Percentiles rank a stretch among this genome's conserved stretches.
phyloP scores from a whole-genome alignment of 2,329 filamentous ascomycete species.

The Arthrinium phaeospermum region DNA sequence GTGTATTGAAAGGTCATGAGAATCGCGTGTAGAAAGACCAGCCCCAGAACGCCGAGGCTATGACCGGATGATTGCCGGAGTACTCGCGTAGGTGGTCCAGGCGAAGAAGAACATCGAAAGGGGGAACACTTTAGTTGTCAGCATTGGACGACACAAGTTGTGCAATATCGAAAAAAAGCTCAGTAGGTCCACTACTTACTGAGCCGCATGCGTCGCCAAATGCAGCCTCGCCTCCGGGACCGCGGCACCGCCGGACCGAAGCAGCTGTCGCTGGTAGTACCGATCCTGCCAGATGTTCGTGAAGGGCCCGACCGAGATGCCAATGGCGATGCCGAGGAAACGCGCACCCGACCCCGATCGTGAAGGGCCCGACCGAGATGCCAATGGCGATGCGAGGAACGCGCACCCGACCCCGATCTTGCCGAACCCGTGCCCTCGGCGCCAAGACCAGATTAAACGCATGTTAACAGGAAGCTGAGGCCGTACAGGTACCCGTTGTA shows the following conservation, averaged over 20 bases:
- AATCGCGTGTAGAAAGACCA: constrained; percentile 55
- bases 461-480: constrained; percentile 55
- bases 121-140: constrained; percentile 29
- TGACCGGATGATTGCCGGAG: constrained; percentile 53
- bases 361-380: constrained; percentile 48
- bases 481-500: constrained; percentile 57
- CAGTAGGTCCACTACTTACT: constrained; percentile 33
- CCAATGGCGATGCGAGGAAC: constrained; percentile 45
- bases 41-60: constrained; percentile 55
- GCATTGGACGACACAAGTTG: neutral
- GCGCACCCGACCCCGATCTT: constrained; percentile 46
- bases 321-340: constrained; percentile 44
- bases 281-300: constrained; percentile 52
- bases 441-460: constrained; percentile 54
- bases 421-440: constrained; percentile 45
- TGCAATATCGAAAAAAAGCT: neutral
- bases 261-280: constrained; percentile 44
- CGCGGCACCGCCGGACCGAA: constrained; percentile 36
- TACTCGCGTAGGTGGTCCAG: constrained; percentile 36
- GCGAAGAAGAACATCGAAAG: constrained; percentile 45
- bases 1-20: constrained; percentile 55
- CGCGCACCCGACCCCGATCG: constrained; percentile 45
- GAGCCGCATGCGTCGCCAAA: constrained; percentile 47
- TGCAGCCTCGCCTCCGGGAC: constrained; percentile 50
- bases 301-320: constrained; percentile 48